These are phyloP conservation scores for Botrytis elliptica DNA, from an alignment of 2,329 filamentous ascomycete genomes.

Conservation along the genomic window DNA sequence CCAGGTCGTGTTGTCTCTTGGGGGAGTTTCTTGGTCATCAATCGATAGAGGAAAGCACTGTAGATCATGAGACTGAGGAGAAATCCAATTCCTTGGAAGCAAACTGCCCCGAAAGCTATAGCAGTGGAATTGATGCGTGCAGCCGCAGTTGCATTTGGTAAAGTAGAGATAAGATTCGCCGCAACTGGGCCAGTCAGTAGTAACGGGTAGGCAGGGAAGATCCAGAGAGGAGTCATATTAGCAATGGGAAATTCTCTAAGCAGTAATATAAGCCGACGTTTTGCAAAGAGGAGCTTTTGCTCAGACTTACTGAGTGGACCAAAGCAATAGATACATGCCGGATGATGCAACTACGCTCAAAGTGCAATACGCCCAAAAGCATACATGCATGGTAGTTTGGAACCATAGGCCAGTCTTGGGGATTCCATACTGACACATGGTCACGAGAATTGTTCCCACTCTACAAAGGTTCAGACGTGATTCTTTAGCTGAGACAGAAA, in stretches of 20 bases:
- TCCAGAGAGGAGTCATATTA: slow-evolving; percentile 85
- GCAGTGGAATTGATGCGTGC: slow-evolving; percentile 46
- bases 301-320: slow-evolving; percentile 53
- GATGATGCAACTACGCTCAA: slow-evolving; percentile 67
- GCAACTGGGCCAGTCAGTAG: slow-evolving; percentile 73
- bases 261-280: background rate
- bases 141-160: slow-evolving; percentile 36
- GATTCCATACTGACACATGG: slow-evolving; percentile 73
- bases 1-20: slow-evolving; percentile 72
- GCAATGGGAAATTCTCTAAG: slow-evolving; percentile 62
- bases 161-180: slow-evolving; percentile 49
- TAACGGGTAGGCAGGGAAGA: slow-evolving; percentile 81
- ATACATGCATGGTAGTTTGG: slow-evolving; percentile 54
- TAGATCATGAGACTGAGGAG: slow-evolving; percentile 74
- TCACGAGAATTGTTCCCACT: slow-evolving; percentile 74
- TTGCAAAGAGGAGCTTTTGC: slow-evolving; percentile 23
- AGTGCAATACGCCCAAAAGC: slow-evolving; percentile 74
- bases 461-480: slow-evolving; percentile 44
- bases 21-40: slow-evolving; percentile 86
- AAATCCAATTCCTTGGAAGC: slow-evolving; percentile 55
- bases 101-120: slow-evolving; percentile 50
- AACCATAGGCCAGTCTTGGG: slow-evolving; percentile 63
- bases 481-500: background rate
- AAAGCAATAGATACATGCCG: slow-evolving; percentile 72
- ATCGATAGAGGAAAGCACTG: slow-evolving; percentile 76